Percentiles rank a stretch among this genome's conserved stretches.
Conservation (phyloP, 129 eudicot genomes). For the Mikania micrantha region DNA sequence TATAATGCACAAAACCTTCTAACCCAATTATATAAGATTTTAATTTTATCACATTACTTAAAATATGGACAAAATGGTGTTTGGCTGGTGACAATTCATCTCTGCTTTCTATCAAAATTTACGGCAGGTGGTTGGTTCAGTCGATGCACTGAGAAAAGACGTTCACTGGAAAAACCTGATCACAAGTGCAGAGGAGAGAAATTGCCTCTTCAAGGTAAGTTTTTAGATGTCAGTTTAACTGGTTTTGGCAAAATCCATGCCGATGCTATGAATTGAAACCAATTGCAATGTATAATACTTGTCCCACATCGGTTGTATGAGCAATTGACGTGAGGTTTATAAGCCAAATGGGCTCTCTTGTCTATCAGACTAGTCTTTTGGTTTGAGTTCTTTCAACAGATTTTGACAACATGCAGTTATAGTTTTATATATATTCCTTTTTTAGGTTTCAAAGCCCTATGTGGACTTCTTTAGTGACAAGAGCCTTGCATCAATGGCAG, state of each 20-base stretch:
- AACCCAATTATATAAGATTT: too few species aligned
- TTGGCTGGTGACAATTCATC: background rate
- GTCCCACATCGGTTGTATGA: too few species aligned
- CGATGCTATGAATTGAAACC: too few species aligned
- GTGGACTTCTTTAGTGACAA: constrained; percentile 44
- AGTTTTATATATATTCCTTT: too few species aligned
- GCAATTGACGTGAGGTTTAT: too few species aligned
- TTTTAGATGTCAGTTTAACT: background rate
- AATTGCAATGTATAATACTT: too few species aligned
- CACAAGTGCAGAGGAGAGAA: constrained; percentile 72
- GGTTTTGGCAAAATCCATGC: background rate
- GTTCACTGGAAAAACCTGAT: constrained; percentile 80
- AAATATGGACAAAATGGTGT: background rate
- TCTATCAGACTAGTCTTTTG: too few species aligned
- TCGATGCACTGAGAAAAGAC: constrained; percentile 62
- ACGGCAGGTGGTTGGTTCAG: constrained; percentile 81
- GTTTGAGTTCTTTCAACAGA: too few species aligned
- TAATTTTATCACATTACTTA: background rate
- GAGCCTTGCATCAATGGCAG: constrained; percentile 42
- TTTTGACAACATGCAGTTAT: too few species aligned
- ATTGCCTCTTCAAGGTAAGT: constrained; percentile 54
- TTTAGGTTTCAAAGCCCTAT: constrained; percentile 77
- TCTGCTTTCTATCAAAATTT: background rate
- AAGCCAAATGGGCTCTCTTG: too few species aligned
- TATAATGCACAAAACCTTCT: background rate